Conservation (phyloP, 257 asterid genomes). For the Przewalskia tangutica region DNA sequence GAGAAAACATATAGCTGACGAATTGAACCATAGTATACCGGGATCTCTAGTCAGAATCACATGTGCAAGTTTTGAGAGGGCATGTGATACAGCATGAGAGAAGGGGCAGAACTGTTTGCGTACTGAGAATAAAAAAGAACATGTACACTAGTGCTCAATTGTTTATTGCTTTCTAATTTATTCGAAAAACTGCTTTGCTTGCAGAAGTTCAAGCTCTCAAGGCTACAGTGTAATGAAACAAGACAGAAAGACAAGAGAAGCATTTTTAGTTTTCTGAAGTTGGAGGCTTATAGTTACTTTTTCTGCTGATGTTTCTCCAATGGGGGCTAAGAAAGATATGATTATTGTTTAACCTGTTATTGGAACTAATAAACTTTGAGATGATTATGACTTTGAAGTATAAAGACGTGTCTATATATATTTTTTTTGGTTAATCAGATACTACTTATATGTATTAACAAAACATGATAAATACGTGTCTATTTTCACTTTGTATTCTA, state of each 20-base stretch:
- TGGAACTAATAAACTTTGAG: neutral
- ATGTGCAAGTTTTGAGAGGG: neutral
- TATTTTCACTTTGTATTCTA: neutral
- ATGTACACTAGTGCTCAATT: neutral
- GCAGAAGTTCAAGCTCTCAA: constrained; percentile 71
- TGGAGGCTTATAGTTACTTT: neutral
- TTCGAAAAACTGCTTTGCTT: neutral
- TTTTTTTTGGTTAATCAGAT: no score
- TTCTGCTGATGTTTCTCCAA: neutral
- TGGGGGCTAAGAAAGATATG: neutral
- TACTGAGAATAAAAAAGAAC: neutral
- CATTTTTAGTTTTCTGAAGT: neutral
- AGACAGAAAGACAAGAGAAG: constrained; percentile 20
- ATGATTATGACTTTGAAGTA: neutral
- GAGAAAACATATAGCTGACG: neutral
- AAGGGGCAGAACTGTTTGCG: neutral
- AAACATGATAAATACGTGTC: no score
- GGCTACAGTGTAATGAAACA: constrained; percentile 53
- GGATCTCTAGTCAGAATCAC: neutral
- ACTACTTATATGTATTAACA: no score
- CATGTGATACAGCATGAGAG: neutral
- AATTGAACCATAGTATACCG: neutral
- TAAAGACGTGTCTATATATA: no score
- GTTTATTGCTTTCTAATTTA: neutral
- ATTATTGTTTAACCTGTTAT: neutral